phyloP scores from a whole-genome alignment of 495 filamentous ascomycete species.

The Thozetella sp. region DNA sequence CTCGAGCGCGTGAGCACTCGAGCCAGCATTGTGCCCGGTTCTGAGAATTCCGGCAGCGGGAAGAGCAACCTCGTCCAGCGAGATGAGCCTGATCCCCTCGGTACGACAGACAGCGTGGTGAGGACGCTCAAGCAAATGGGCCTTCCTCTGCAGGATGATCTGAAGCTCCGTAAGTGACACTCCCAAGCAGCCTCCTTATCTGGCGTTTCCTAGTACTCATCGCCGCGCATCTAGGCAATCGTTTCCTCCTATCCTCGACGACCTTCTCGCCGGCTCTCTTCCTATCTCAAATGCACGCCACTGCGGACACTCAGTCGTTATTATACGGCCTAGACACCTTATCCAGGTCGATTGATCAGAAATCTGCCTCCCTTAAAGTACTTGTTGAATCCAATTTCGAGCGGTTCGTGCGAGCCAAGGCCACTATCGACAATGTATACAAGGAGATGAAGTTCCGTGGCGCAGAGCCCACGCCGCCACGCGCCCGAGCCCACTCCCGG shows the following conservation, averaged over 20 bases:
- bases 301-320: constrained; percentile 77
- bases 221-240: constrained; percentile 63
- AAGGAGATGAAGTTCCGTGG: constrained; percentile 95
- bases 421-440: constrained; percentile 97
- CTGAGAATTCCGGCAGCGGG: constrained; percentile 65
- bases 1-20: constrained; percentile 74
- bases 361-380: constrained; percentile 92
- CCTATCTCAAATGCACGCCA: constrained; percentile 85
- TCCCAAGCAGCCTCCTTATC: background rate
- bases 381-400: constrained; percentile 98
- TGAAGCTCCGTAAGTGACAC: constrained; percentile 64
- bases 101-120: constrained; percentile 81
- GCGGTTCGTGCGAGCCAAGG: constrained; percentile 93
- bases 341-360: constrained; percentile 91
- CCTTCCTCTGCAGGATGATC: constrained; percentile 83
- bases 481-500: constrained; percentile 54
- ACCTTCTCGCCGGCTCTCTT: constrained; percentile 93
- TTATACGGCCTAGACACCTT: constrained; percentile 80
- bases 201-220: constrained; percentile 1
- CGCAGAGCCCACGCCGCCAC: constrained; percentile 55
- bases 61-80: constrained; percentile 78
- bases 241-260: constrained; percentile 92
- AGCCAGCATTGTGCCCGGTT: constrained; percentile 65
- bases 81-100: constrained; percentile 91
- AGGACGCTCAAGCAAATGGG: constrained; percentile 73